These are phyloP conservation scores for Madurella mycetomatis DNA, from an alignment of 2,329 filamentous ascomycete species.

Conservation along the genomic window DNA sequence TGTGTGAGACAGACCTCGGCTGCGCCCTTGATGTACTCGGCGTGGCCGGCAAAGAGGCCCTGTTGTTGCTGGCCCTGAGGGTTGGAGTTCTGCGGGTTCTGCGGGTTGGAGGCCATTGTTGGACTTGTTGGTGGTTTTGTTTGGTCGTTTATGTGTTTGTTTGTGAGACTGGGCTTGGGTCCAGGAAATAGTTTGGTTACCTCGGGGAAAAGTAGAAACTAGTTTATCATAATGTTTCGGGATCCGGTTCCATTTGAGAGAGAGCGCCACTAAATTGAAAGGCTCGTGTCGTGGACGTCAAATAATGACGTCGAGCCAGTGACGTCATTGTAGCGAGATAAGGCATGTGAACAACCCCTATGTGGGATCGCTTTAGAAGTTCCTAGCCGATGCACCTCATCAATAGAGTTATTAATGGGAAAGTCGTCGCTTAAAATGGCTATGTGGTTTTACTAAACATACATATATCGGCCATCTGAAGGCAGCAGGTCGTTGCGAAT, in stretches of 20 bases:
- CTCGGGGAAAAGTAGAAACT: too few relatives aligned
- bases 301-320: neutral
- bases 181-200: neutral
- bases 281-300: neutral
- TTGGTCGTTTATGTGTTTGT: neutral
- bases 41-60: slow-evolving; percentile 59
- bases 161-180: neutral
- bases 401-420: too few relatives aligned
- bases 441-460: too few relatives aligned
- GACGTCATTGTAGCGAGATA: neutral
- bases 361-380: too few relatives aligned
- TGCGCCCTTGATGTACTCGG: slow-evolving; percentile 64
- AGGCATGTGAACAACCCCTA: neutral
- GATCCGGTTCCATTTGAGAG: too few relatives aligned
- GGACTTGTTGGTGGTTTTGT: neutral
- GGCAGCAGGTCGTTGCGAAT: too few relatives aligned
- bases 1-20: slow-evolving; percentile 48
- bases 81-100: slow-evolving; percentile 12
- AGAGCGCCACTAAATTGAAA: neutral
- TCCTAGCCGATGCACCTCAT: too few relatives aligned
- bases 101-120: slow-evolving; percentile 28
- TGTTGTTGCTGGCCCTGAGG: slow-evolving; percentile 41
- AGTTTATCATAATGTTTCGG: too few relatives aligned
- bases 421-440: too few relatives aligned
- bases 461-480: too few relatives aligned